These are phyloP conservation scores for Juglanconis sp. DNA, from an alignment of 2,329 filamentous ascomycete species.

Conservation along the genomic window DNA sequence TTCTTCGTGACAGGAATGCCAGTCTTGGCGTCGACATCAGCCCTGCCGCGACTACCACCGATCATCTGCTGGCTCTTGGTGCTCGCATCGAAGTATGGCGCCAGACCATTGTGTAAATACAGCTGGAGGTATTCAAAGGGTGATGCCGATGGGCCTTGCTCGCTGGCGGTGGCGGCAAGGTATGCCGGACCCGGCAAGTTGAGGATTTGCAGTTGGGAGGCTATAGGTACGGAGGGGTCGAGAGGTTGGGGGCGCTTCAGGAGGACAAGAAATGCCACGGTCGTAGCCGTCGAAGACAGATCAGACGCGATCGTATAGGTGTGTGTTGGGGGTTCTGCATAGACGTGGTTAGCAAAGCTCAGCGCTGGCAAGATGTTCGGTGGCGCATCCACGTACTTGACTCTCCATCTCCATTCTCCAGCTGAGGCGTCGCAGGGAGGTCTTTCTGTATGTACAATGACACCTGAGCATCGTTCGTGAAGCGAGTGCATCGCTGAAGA, in stretches of 20 bases:
- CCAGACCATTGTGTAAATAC: constrained; percentile 84
- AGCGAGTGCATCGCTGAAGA: constrained; percentile 80
- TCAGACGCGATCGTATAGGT: constrained; percentile 79
- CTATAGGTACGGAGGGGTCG: constrained; percentile 76
- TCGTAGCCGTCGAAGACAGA: constrained; percentile 75
- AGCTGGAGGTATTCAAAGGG: constrained; percentile 93
- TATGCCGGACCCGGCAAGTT: constrained; percentile 82
- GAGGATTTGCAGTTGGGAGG: constrained; percentile 86
- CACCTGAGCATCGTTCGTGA: constrained; percentile 82
- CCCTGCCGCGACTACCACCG: constrained; percentile 65
- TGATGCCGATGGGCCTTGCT: constrained; percentile 71
- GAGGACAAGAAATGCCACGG: constrained; percentile 80
- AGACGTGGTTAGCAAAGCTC: constrained; percentile 25
- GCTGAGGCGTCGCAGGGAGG: constrained; percentile 50
- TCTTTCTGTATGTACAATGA: constrained; percentile 92
- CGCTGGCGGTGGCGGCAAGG: constrained; percentile 61
- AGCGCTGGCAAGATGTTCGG: neutral
- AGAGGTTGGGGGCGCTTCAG: constrained; percentile 87
- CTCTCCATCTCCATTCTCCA: constrained; percentile 46
- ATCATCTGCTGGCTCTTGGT: constrained; percentile 74
- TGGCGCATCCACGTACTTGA: constrained; percentile 36
- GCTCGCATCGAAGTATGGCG: constrained; percentile 96
- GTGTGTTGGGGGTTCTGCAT: constrained; percentile 52
- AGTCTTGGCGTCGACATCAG: constrained; percentile 86
- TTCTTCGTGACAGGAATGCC: constrained; percentile 97